A percentile compares a stretch with the other conserved stretches of the same genome.
Conservation (phyloP, 176 grass and related monocot genomes). For the Paspalum notatum region DNA sequence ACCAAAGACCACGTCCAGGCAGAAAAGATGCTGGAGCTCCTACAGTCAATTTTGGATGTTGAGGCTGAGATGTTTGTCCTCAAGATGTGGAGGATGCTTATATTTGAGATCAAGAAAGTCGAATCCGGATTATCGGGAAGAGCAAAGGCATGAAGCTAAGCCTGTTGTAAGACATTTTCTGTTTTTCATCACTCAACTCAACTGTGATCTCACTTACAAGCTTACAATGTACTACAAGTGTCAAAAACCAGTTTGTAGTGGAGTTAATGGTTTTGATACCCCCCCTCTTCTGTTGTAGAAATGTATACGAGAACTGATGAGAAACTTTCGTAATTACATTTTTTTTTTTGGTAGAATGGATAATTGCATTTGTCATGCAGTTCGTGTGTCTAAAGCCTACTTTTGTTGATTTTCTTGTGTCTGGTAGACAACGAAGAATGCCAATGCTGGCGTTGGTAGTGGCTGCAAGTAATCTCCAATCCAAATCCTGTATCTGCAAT, state of each 20-base stretch:
- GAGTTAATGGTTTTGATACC: slow-evolving; percentile 23
- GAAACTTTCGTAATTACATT: neutral
- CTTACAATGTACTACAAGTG: slow-evolving; percentile 33
- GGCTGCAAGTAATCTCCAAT: neutral
- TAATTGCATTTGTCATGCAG: neutral
- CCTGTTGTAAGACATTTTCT: slow-evolving; percentile 6
- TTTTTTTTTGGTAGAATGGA: slow-evolving; percentile 7
- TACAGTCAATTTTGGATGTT: slow-evolving; percentile 86
- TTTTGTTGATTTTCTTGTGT: neutral
- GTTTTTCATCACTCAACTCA: slow-evolving; percentile 29
- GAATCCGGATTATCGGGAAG: slow-evolving; percentile 71
- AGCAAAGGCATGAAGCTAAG: slow-evolving; percentile 49
- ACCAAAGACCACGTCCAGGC: slow-evolving; percentile 93
- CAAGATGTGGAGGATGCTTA: slow-evolving; percentile 99
- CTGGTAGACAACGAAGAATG: neutral
- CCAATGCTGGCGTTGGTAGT: neutral
- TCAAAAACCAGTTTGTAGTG: slow-evolving; percentile 25
- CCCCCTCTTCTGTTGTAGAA: slow-evolving; percentile 22
- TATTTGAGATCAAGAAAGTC: slow-evolving; percentile 98
- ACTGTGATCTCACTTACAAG: slow-evolving; percentile 37
- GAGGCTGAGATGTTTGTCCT: slow-evolving; percentile 99
- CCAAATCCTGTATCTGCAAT: neutral
- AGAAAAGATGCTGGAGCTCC: slow-evolving; percentile 87
- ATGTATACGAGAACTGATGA: slow-evolving; percentile 23
- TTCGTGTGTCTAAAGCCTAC: neutral